These are phyloP conservation scores for Phytophthora hibernalis DNA, from an alignment of 352 stramenopile genomes.

Conservation along the genomic window DNA sequence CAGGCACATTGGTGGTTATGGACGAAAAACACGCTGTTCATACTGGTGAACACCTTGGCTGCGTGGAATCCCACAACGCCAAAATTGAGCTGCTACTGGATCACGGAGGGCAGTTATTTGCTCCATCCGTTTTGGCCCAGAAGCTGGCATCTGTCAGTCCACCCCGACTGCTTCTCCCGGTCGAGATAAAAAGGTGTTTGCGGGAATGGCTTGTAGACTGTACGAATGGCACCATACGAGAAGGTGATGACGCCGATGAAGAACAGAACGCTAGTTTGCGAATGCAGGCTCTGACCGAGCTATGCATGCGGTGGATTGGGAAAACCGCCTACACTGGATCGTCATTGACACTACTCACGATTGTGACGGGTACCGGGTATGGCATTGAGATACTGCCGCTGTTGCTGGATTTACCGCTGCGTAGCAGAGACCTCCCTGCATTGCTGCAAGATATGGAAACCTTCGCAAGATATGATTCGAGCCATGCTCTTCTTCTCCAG, in stretches of 20 bases:
- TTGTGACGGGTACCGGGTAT: constrained; percentile 20
- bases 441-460: constrained; percentile 14
- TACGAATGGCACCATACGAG: background rate
- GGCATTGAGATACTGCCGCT: constrained; percentile 18
- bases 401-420: constrained; percentile 22
- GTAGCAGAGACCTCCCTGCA: background rate
- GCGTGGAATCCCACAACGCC: background rate
- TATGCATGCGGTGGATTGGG: constrained; percentile 17
- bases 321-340: background rate
- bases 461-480: background rate
- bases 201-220: background rate
- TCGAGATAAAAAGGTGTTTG: background rate
- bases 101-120: constrained; percentile 26
- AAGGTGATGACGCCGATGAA: background rate
- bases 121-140: background rate
- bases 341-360: constrained; percentile 1
- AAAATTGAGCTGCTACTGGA: constrained; percentile 22
- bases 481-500: constrained; percentile 3
- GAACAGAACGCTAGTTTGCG: background rate
- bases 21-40: background rate
- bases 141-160: background rate
- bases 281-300: constrained; percentile 2
- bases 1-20: background rate
- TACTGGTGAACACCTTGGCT: background rate
- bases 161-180: background rate